Evolutionary conservation across 169 alveolate genomes (phyloP).

Genomic region (Plasmodium billcollinsi): DNA sequence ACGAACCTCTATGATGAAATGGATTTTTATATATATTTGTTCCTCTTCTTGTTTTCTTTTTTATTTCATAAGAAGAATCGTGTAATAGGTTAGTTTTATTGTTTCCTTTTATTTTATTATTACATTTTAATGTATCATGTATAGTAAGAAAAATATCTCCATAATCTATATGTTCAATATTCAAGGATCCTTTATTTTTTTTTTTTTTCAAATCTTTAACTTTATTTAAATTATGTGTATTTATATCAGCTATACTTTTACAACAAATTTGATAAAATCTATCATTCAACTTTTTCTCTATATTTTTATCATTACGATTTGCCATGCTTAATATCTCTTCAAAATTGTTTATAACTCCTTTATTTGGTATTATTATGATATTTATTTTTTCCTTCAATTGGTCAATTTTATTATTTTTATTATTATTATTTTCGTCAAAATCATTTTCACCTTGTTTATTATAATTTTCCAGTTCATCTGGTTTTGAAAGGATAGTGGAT

Average conservation of each 20-base stretch:
- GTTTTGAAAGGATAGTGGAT: slow-evolving; percentile 43
- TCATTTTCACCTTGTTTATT: slow-evolving; percentile 21
- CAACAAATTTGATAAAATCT: slow-evolving; percentile 59
- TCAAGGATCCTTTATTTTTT: slow-evolving; percentile 18
- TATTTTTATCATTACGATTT: slow-evolving; percentile 24
- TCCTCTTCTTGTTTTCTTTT: slow-evolving; percentile 16
- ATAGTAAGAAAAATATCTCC: slow-evolving; percentile 64
- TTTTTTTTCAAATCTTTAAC: slow-evolving; percentile 3
- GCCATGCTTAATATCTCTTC: slow-evolving; percentile 50
- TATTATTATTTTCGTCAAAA: background rate
- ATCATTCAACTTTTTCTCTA: slow-evolving; percentile 55
- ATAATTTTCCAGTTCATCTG: slow-evolving; percentile 25
- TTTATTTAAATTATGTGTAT: slow-evolving; percentile 60
- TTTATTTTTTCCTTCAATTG: slow-evolving; percentile 52
- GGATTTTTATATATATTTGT: background rate
- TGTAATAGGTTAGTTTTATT: slow-evolving; percentile 10
- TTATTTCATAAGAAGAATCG: background rate
- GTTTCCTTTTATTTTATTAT: background rate
- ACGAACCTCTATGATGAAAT: slow-evolving; percentile 3
- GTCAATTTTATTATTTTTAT: background rate
- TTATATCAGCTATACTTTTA: slow-evolving; percentile 71
- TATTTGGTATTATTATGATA: slow-evolving; percentile 47
- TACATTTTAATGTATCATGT: slow-evolving; percentile 6
- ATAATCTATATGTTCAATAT: slow-evolving; percentile 62
- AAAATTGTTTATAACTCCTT: slow-evolving; percentile 37